Conservation (phyloP, 805 yeast species). For the Peterozyma xylosa region DNA sequence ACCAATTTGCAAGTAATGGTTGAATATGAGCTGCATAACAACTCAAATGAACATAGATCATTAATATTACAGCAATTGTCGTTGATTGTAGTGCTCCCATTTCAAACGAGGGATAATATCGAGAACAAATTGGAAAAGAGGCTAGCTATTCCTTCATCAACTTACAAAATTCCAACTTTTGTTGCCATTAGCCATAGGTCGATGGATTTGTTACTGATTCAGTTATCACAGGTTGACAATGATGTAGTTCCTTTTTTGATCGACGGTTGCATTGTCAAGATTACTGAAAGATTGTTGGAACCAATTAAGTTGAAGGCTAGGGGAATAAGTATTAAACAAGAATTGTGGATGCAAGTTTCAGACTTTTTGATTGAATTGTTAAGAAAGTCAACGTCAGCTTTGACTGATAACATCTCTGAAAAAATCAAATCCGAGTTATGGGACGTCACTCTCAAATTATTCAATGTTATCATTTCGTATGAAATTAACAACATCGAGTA, state of each 20-base stretch:
- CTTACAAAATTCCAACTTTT: constrained; percentile 50
- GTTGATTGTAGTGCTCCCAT: constrained; percentile 48
- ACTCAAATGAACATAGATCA: constrained; percentile 27
- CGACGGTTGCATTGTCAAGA: constrained; percentile 37
- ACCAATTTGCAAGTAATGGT: constrained; percentile 31
- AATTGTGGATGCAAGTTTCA: constrained; percentile 52
- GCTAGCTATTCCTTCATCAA: constrained; percentile 11
- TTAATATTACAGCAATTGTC: constrained; percentile 47
- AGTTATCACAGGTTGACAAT: constrained; percentile 17
- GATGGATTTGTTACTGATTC: constrained; percentile 28
- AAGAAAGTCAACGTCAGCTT: constrained; percentile 13
- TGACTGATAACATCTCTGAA: constrained; percentile 6
- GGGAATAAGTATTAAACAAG: constrained; percentile 22
- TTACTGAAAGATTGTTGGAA: constrained; percentile 44
- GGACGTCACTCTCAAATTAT: constrained; percentile 32
- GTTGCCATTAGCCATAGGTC: constrained; percentile 48
- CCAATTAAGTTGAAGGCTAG: constrained; percentile 36
- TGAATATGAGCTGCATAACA: not conserved
- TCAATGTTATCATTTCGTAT: constrained; percentile 32
- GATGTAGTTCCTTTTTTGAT: constrained; percentile 29
- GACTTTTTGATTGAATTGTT: constrained; percentile 30
- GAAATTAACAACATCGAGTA: constrained; percentile 19
- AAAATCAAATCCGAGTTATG: constrained; percentile 22
- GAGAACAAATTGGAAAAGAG: constrained; percentile 31
- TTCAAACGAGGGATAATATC: constrained; percentile 51